Conservation (phyloP, 1,284 basidiomycete genomes). For the Leucoagaricus sp. region DNA sequence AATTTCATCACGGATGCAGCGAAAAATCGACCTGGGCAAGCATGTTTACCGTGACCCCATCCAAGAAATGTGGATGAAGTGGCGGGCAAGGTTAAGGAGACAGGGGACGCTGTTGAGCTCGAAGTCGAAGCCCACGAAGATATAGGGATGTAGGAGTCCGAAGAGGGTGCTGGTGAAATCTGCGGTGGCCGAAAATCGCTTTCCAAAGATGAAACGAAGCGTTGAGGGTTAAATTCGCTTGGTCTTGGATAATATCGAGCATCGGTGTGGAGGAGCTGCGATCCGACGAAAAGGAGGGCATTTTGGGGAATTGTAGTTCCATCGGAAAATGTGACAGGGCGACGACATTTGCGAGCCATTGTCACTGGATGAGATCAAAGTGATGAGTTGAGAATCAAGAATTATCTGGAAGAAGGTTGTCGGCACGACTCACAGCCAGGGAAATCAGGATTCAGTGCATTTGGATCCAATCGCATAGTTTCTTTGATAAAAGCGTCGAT, state of each 20-base stretch:
- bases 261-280: constrained; percentile 15
- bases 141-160: not conserved
- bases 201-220: not conserved
- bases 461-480: constrained; percentile 25
- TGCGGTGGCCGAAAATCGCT: not conserved
- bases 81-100: constrained; percentile 14
- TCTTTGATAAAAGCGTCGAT: constrained; percentile 36
- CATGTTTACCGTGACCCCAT: constrained; percentile 23
- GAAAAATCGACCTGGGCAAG: constrained; percentile 30
- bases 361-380: constrained; percentile 20
- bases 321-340: constrained; percentile 29
- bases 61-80: constrained; percentile 15
- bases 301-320: constrained; percentile 27
- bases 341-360: constrained; percentile 24
- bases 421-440: not conserved
- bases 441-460: constrained; percentile 5
- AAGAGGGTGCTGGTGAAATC: not conserved
- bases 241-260: constrained; percentile 1
- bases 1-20: constrained; percentile 26
- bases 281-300: constrained; percentile 22
- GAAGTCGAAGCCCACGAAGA: not conserved
- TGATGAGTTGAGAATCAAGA: not conserved
- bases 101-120: not conserved
- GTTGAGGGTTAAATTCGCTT: constrained; percentile 1
- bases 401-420: not conserved